phyloP scores from a whole-genome alignment of 345 rosid species.

The Sonneratia alba region DNA sequence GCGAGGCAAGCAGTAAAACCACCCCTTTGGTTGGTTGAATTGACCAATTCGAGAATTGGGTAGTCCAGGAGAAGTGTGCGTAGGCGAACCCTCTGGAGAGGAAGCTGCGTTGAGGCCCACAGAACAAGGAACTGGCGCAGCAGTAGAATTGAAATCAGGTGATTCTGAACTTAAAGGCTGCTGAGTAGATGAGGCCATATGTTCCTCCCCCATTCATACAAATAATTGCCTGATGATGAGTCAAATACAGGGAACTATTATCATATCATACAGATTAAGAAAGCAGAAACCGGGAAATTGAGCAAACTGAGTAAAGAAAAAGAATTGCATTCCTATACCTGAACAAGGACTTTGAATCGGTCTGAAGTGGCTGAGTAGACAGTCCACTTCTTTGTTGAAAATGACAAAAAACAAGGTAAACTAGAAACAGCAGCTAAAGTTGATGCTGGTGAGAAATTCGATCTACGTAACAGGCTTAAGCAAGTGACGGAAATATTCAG shows the following conservation, averaged over 20 bases:
- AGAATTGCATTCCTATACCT: conserved; percentile 27
- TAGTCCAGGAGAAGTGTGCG: conserved; percentile 21
- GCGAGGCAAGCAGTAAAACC: conserved; percentile 34
- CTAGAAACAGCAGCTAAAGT: conserved; percentile 40
- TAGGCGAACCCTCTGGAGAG: conserved; percentile 27
- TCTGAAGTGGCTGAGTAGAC: conserved; percentile 18
- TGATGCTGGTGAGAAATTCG: conserved; percentile 15
- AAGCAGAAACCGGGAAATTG: conserved; percentile 9
- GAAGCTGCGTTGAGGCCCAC: conserved; percentile 13
- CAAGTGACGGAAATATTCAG: conserved; percentile 92
- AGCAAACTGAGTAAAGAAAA: not conserved
- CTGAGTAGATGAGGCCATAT: conserved; percentile 13
- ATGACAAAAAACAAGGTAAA: conserved; percentile 23
- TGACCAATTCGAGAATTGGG: conserved; percentile 31
- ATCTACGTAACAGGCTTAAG: conserved; percentile 98
- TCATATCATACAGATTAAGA: not conserved
- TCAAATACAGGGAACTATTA: not conserved
- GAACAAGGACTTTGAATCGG: conserved; percentile 20
- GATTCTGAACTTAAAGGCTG: conserved; percentile 27
- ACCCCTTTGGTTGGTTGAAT: conserved; percentile 26
- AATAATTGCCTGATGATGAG: conserved; percentile 22
- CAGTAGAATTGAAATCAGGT: conserved; percentile 36
- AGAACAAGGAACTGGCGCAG: conserved; percentile 18
- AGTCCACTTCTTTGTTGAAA: conserved; percentile 24
- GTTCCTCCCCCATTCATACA: conserved; percentile 32